These are phyloP conservation scores for Oenanthe javanica DNA, from an alignment of 140 eudicot genomes.

Conservation along the genomic window DNA sequence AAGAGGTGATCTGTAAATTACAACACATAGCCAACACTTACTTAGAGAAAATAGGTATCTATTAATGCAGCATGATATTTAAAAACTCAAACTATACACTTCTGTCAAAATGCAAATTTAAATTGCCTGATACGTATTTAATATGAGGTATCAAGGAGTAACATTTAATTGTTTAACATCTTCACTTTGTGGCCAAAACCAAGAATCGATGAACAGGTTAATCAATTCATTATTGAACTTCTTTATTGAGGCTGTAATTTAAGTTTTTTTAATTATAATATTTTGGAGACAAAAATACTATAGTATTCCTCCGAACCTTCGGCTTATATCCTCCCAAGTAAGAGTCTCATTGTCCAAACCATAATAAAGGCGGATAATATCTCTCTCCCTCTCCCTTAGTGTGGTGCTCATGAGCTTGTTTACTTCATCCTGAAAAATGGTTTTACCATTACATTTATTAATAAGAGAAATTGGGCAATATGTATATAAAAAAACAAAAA, in stretches of 20 bases:
- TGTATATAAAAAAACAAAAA: background rate
- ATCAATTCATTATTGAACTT: background rate
- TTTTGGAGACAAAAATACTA: background rate
- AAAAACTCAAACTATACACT: background rate
- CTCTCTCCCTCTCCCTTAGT: slow-evolving; percentile 73
- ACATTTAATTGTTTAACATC: background rate
- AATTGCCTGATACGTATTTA: background rate
- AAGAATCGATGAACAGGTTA: background rate
- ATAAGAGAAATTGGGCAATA: background rate
- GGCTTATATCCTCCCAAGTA: slow-evolving; percentile 98
- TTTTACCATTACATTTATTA: background rate
- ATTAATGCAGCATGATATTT: background rate
- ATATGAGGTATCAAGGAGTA: background rate
- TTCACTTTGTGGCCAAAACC: background rate
- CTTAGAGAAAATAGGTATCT: background rate
- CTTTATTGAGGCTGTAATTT: background rate
- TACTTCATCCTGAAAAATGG: slow-evolving; percentile 76
- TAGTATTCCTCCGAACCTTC: slow-evolving; percentile 34
- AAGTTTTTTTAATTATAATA: too few species aligned
- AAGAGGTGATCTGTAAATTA: background rate
- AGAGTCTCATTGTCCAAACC: slow-evolving; percentile 87
- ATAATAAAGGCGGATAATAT: slow-evolving; percentile 74
- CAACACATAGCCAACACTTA: background rate
- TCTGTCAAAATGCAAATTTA: background rate
- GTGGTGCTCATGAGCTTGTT: slow-evolving; percentile 53